These are phyloP conservation scores for Podila horticola DNA, from an alignment of 192 early-diverging fungal species.

Conservation along the genomic window DNA sequence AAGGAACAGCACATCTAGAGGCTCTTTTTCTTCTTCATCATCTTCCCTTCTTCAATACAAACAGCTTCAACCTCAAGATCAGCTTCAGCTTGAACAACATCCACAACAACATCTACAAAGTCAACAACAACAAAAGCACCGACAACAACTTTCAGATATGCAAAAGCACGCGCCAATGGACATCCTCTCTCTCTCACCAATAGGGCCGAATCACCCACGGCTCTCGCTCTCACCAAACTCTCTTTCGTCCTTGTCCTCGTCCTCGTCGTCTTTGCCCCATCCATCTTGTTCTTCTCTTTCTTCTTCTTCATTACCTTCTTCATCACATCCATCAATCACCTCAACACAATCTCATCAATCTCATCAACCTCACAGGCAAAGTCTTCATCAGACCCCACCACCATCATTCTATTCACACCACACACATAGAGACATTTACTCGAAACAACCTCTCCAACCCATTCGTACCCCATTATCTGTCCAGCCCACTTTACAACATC, in stretches of 20 bases:
- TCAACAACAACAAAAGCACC: constrained; percentile 1
- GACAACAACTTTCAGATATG: not conserved
- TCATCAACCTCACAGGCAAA: not conserved
- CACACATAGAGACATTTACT: not conserved
- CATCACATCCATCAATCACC: not conserved
- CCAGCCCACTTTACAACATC: not conserved
- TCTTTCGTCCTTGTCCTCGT: not conserved
- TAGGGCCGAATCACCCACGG: not conserved
- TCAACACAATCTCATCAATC: not conserved
- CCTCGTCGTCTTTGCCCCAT: not conserved
- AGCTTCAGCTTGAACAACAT: not conserved
- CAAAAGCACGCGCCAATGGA: not conserved
- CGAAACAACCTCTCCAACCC: not conserved
- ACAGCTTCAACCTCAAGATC: not conserved
- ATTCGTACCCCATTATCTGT: not conserved
- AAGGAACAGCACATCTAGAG: too few relatives aligned
- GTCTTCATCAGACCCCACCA: not conserved
- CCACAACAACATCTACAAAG: not conserved
- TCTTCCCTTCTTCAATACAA: not conserved
- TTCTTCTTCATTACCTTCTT: not conserved
- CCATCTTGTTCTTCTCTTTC: not conserved
- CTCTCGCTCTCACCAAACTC: not conserved
- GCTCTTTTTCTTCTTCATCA: not conserved
- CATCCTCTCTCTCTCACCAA: not conserved
- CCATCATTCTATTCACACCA: not conserved